Conservation (phyloP, 441 rosid species). For the Aquilaria agallochum region DNA sequence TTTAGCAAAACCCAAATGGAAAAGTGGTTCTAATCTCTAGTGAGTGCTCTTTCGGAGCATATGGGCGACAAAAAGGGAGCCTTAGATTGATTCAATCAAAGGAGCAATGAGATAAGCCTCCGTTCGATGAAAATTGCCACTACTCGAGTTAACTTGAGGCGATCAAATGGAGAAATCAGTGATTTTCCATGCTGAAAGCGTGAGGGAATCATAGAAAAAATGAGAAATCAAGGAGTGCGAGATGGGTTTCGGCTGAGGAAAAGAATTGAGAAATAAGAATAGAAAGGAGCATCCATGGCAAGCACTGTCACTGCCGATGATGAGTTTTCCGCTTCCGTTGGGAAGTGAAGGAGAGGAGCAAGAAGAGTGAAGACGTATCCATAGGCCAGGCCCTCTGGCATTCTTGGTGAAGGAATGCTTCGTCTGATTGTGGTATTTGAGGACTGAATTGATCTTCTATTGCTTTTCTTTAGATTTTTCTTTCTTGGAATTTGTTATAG, state of each 20-base stretch:
- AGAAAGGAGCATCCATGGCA: conserved; percentile 25
- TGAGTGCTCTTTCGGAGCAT: conserved; percentile 75
- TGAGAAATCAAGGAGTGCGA: conserved; percentile 54
- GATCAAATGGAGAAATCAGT: conserved; percentile 78
- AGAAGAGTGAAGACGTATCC: conserved; percentile 61
- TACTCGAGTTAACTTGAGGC: conserved; percentile 89
- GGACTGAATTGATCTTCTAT: conserved; percentile 35
- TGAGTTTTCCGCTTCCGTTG: conserved; percentile 16
- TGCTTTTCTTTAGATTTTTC: conserved; percentile 11
- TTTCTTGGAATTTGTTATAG: conserved; percentile 12
- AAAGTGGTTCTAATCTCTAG: conserved; percentile 65
- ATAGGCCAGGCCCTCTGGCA: conserved; percentile 64
- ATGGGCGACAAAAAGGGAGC: conserved; percentile 68
- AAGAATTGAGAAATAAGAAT: conserved; percentile 53
- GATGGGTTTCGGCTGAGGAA: conserved; percentile 55
- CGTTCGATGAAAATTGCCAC: conserved; percentile 86
- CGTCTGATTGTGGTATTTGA: conserved; percentile 72
- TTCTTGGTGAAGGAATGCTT: conserved; percentile 63
- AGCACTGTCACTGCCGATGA: not conserved
- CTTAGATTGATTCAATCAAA: conserved; percentile 36
- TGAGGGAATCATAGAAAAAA: conserved; percentile 61
- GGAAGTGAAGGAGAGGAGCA: conserved; percentile 44
- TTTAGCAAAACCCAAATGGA: conserved; percentile 37
- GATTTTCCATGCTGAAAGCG: conserved; percentile 96
- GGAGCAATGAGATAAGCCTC: conserved; percentile 77